Evolutionary conservation across 805 yeast species (phyloP).

Genomic region (Lachancea sp.): DNA sequence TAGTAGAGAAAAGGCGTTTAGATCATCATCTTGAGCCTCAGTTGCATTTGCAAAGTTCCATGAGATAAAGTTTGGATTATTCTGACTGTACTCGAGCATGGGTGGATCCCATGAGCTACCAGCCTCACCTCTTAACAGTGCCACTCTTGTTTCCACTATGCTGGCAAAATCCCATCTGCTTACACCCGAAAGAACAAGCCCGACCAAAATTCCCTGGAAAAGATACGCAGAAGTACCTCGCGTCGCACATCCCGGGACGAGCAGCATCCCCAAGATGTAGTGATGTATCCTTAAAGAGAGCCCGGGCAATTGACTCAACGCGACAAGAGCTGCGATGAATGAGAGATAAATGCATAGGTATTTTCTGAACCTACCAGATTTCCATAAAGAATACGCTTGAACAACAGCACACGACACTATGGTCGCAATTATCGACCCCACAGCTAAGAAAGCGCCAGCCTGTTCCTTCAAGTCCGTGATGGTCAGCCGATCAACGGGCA

Average conservation of each 20-base stretch:
- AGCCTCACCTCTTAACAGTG: constrained; percentile 70
- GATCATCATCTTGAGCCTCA: constrained; percentile 9
- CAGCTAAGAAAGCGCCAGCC: constrained; percentile 70
- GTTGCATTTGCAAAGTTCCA: constrained; percentile 24
- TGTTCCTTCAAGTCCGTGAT: constrained; percentile 61
- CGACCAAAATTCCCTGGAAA: constrained; percentile 80
- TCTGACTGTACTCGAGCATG: constrained; percentile 24
- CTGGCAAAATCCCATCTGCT: constrained; percentile 93
- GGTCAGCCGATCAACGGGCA: constrained; percentile 83
- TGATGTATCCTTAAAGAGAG: constrained; percentile 75
- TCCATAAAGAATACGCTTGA: constrained; percentile 79
- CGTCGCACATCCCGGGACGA: constrained; percentile 81
- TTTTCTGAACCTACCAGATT: constrained; percentile 57
- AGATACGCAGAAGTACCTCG: constrained; percentile 61
- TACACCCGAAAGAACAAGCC: constrained; percentile 76
- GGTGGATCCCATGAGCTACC: constrained; percentile 49
- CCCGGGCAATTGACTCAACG: constrained; percentile 51
- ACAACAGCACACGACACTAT: constrained; percentile 52
- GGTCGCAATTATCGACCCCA: constrained; percentile 41
- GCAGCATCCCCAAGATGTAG: constrained; percentile 66
- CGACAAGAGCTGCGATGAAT: constrained; percentile 38
- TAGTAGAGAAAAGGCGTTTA: constrained; percentile 55
- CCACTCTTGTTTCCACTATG: constrained; percentile 66
- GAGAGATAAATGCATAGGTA: constrained; percentile 50
- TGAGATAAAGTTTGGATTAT: constrained; percentile 19